Evolutionary conservation across 495 filamentous ascomycete species (phyloP), one percentile per base, ranked within the genome.

Genomic region (Hypoxylon cercidicola): DNA sequence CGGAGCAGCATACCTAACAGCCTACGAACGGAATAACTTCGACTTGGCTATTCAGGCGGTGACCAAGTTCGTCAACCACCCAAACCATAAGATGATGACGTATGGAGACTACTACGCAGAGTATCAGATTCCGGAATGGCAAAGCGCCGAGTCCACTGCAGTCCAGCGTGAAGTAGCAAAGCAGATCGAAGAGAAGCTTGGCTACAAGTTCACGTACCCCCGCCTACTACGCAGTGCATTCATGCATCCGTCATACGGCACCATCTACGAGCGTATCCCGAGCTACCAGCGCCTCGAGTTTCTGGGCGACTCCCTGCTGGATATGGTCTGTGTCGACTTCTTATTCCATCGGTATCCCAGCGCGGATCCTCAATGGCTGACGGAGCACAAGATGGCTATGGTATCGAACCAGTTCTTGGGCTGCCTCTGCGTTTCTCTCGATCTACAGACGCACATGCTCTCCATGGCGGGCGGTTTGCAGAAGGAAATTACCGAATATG

Each of bases 381-480:
- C 95, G 1, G 95, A 99, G 77, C 96, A 99, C 79, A 99, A 97
- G 83, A 97, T 96, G 93, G 93, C 96, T 9, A 97, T 99, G 93
- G 94, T 95, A 1, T 96, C 93, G 12, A 99, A 99, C 79, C 93
- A 93, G 60, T 99, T 97, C 70, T 81, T 97, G 0, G 93, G 91
- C 11, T 90, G 90, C 18, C 72, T 98, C 6, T 88, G 89, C 61
- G 91, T 93, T 11, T 81, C 84, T 21, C 82, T 98, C 0, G 87
- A 84, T 1, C 89, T 97, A 37, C 89, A 97, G 69, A 84, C 77
- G 39, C 88, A 93, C 72, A 78, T 98, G 16, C 81, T 87, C 20
- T 81, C 86, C 46, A 87, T 87, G 69, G 84, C 85, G 23, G 69
- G 77, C 1, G 68, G 78, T 0, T 60, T 96, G 8, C 84, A 88